Conservation (phyloP, 208 protist species). For the Paratrypanosoma confusum region DNA sequence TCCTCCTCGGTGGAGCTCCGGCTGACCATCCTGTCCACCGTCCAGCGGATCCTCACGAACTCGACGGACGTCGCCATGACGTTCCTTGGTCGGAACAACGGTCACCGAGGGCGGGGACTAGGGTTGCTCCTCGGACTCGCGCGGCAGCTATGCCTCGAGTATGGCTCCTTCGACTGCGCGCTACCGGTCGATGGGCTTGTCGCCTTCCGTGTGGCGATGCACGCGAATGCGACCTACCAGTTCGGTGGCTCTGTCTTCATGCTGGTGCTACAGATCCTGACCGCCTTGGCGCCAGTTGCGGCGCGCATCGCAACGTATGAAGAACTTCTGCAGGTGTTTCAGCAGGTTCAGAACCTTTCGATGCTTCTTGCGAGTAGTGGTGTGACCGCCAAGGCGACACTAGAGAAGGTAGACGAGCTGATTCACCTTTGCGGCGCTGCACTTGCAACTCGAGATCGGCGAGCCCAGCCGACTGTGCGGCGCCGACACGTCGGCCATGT, state of each 20-base stretch:
- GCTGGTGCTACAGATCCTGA: conserved; percentile 14
- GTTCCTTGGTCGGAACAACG: no score
- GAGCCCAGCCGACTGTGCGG: no score
- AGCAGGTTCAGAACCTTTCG: conserved; percentile 14
- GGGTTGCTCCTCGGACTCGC: conserved; percentile 52
- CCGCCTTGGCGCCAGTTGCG: conserved; percentile 8
- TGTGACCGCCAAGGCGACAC: conserved; percentile 34
- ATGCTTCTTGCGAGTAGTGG: conserved; percentile 11
- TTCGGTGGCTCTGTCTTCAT: conserved; percentile 59
- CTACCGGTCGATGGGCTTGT: no score
- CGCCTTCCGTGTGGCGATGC: no score
- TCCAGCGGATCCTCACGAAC: conserved; percentile 32
- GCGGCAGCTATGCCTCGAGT: conserved; percentile 50
- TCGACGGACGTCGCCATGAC: conserved; percentile 41
- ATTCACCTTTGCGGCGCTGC: no score
- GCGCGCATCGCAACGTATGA: neutral
- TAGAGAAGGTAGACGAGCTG: conserved; percentile 18
- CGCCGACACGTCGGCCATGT: no score
- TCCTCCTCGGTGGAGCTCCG: conserved; percentile 41
- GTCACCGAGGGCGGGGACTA: conserved; percentile 45
- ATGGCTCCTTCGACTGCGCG: no score
- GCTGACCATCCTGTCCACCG: conserved; percentile 22
- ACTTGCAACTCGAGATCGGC: no score
- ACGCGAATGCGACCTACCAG: conserved; percentile 15
- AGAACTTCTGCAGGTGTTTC: conserved; percentile 7